A percentile compares a stretch with the other conserved stretches of the same genome.
phyloP scores from a whole-genome alignment of 495 filamentous ascomycete species.

The Aspergillus bertholletiae region DNA sequence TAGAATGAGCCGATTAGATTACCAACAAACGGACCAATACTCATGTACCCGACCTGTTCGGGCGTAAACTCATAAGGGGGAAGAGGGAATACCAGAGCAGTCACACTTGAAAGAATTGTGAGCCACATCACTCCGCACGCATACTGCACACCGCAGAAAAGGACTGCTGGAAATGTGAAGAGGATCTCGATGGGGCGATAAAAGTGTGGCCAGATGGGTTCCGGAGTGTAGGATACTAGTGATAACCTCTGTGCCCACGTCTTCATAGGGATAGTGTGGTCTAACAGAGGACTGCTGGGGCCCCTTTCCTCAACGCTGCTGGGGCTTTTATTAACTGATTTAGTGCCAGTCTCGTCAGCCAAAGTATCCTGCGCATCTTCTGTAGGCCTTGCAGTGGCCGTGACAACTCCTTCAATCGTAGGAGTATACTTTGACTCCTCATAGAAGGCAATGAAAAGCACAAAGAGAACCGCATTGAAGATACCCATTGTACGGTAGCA shows the following conservation, averaged over 20 bases:
- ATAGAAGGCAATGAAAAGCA: constrained; percentile 26
- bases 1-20: constrained; percentile 35
- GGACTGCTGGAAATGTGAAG: constrained; percentile 35
- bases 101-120: constrained; percentile 28
- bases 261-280: constrained; percentile 22
- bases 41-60: constrained; percentile 37
- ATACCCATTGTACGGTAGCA: constrained; percentile 30
- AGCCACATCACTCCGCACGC: constrained; percentile 34
- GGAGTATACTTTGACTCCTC: constrained; percentile 36
- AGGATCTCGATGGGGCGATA: constrained; percentile 31
- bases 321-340: constrained; percentile 2
- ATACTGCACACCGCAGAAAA: constrained; percentile 37
- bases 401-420: constrained; percentile 17
- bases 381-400: not conserved
- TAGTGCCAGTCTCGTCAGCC: constrained; percentile 4
- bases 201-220: constrained; percentile 31
- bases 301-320: constrained; percentile 2
- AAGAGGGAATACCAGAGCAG: constrained; percentile 29
- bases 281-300: constrained; percentile 18
- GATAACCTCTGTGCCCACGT: constrained; percentile 25
- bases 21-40: constrained; percentile 38
- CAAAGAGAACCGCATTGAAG: constrained; percentile 23
- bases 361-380: not conserved
- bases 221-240: constrained; percentile 22
- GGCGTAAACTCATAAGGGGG: constrained; percentile 42